phyloP scores from a whole-genome alignment of 2,329 filamentous ascomycete genomes.

The Cucurbitaria berberidis region DNA sequence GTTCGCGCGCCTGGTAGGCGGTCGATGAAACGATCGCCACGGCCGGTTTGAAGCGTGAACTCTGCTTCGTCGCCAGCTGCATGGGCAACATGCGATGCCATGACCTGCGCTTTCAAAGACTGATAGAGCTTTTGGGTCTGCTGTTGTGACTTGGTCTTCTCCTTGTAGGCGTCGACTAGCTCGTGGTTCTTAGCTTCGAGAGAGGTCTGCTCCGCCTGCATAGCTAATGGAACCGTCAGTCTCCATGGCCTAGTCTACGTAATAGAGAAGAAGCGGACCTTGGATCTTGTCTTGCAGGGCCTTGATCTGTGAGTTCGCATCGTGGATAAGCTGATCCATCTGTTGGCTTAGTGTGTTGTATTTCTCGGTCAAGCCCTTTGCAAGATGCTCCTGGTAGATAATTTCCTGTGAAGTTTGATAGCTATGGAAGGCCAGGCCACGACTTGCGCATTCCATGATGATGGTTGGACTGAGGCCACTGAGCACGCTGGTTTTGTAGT shows the following conservation, averaged over 20 bases:
- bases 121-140: slow-evolving; percentile 70
- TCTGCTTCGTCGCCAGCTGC: slow-evolving; percentile 59
- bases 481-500: slow-evolving; percentile 86
- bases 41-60: slow-evolving; percentile 32
- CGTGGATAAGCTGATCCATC: slow-evolving; percentile 74
- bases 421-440: slow-evolving; percentile 82
- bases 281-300: slow-evolving; percentile 69
- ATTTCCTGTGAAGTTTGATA: slow-evolving; percentile 88
- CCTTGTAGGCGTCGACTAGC: slow-evolving; percentile 67
- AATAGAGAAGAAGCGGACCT: slow-evolving; percentile 53
- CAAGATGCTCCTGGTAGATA: slow-evolving; percentile 77
- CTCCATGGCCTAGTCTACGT: not conserved
- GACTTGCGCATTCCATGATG: slow-evolving; percentile 85
- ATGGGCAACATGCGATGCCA: slow-evolving; percentile 60
- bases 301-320: slow-evolving; percentile 76
- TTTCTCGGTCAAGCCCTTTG: slow-evolving; percentile 74
- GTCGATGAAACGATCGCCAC: slow-evolving; percentile 39
- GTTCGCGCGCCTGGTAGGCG: slow-evolving; percentile 37
- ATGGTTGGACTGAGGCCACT: slow-evolving; percentile 80
- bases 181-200: slow-evolving; percentile 76
- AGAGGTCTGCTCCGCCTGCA: slow-evolving; percentile 67
- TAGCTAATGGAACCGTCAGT: slow-evolving; percentile 47
- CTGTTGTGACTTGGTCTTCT: slow-evolving; percentile 72
- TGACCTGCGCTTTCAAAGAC: slow-evolving; percentile 61
- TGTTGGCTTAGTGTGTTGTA: slow-evolving; percentile 68